A percentile compares a stretch with the other conserved stretches of the same genome.
Evolutionary conservation across 345 rosid genomes (phyloP).

Genomic region (Moricandia arvensis): DNA sequence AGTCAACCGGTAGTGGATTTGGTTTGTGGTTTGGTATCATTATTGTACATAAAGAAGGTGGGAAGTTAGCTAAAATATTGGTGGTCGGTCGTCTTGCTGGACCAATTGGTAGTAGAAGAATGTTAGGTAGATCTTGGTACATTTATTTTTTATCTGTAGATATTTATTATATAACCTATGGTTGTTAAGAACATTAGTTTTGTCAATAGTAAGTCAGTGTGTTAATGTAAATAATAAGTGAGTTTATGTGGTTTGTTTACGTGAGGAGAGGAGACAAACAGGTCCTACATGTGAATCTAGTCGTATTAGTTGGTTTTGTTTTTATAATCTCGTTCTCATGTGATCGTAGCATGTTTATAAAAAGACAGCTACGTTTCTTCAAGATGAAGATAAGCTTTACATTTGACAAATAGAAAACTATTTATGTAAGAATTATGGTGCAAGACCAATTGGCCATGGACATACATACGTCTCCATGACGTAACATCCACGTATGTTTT

Average conservation of each 20-base stretch:
- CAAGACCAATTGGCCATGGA: not conserved
- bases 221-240: slow-evolving; percentile 23
- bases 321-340: slow-evolving; percentile 16
- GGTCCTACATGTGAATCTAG: slow-evolving; percentile 34
- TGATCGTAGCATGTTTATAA: slow-evolving; percentile 26
- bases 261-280: slow-evolving; percentile 22
- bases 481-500: not conserved
- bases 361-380: slow-evolving; percentile 13
- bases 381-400: slow-evolving; percentile 22
- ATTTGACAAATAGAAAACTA: slow-evolving; percentile 5
- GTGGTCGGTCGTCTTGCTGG: slow-evolving; percentile 36
- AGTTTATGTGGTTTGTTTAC: slow-evolving; percentile 3
- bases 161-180: slow-evolving; percentile 19
- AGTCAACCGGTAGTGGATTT: slow-evolving; percentile 17
- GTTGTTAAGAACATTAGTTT: slow-evolving; percentile 32
- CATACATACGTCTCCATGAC: slow-evolving; percentile 12
- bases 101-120: slow-evolving; percentile 32
- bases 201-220: slow-evolving; percentile 27
- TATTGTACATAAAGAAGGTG: slow-evolving; percentile 21
- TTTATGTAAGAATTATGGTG: not conserved
- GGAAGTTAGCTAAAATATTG: slow-evolving; percentile 30
- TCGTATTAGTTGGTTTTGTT: slow-evolving; percentile 7
- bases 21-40: not conserved
- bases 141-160: slow-evolving; percentile 9
- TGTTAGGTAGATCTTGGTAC: slow-evolving; percentile 28